A percentile compares a stretch with the other conserved stretches of the same genome.
Conservation (phyloP, 2,329 filamentous ascomycete species). For the Lachnellula cervina region DNA sequence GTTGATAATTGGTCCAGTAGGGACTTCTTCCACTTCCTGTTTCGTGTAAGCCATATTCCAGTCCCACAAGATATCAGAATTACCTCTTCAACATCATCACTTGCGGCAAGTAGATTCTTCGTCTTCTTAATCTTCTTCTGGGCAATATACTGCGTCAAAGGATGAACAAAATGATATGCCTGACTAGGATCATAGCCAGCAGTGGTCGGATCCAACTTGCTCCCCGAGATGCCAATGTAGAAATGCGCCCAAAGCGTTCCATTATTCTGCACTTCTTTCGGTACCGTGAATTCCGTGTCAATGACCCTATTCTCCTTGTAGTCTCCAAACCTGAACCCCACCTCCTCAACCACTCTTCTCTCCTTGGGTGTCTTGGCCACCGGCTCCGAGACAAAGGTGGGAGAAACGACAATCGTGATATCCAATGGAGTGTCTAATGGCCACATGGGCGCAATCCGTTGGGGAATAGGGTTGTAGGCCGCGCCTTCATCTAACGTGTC, state of each 20-base stretch:
- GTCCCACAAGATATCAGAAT: constrained; percentile 22
- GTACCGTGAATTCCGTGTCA: constrained; percentile 73
- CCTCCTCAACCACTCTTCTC: constrained; percentile 73
- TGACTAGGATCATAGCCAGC: constrained; percentile 67
- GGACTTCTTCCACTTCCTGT: constrained; percentile 44
- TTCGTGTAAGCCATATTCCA: constrained; percentile 40
- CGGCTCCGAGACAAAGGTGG: constrained; percentile 63
- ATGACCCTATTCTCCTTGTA: constrained; percentile 73
- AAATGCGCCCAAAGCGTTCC: constrained; percentile 94
- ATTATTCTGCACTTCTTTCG: constrained; percentile 78
- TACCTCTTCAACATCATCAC: constrained; percentile 45
- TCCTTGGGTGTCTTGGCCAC: constrained; percentile 62
- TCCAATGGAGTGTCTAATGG: constrained; percentile 72
- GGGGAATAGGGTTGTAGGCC: constrained; percentile 60
- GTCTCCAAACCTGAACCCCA: constrained; percentile 72
- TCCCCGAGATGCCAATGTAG: constrained; percentile 74
- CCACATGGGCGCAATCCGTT: constrained; percentile 83
- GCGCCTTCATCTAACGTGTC: constrained; percentile 55
- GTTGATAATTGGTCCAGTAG: constrained; percentile 63
- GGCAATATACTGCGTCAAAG: constrained; percentile 81
- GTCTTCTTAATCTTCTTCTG: constrained; percentile 90
- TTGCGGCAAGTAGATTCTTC: constrained; percentile 67
- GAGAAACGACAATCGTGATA: constrained; percentile 78
- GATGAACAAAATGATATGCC: constrained; percentile 79
- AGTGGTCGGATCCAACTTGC: constrained; percentile 68